These are phyloP conservation scores for Curvularia spicifera DNA, from an alignment of 2,329 filamentous ascomycete genomes.

Conservation along the genomic window DNA sequence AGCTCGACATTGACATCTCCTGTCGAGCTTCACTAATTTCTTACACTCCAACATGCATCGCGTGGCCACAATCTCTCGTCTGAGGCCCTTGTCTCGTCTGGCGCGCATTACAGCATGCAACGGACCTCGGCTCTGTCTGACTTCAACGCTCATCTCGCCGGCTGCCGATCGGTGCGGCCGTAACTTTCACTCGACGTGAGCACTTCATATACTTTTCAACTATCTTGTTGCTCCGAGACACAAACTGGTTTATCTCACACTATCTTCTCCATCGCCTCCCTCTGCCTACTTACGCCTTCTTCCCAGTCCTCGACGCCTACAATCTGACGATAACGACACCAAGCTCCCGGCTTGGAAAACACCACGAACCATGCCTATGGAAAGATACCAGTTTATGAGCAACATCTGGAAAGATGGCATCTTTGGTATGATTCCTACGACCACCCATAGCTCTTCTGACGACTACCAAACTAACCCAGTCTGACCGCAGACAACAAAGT, in stretches of 20 bases:
- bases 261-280: not conserved
- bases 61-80: not conserved
- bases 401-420: conserved; percentile 85
- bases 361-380: conserved; percentile 65
- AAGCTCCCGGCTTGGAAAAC: conserved; percentile 24
- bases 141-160: conserved; percentile 9
- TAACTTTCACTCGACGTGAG: conserved; percentile 28
- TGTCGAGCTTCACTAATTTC: not conserved
- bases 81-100: not conserved
- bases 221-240: not conserved
- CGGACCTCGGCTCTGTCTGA: conserved; percentile 30
- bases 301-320: conserved; percentile 4
- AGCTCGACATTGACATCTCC: not conserved
- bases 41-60: not conserved
- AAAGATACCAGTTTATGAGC: conserved; percentile 78
- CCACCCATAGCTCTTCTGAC: not conserved
- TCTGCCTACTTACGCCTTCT: conserved; percentile 1
- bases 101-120: conserved; percentile 15
- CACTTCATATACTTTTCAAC: conserved; percentile 12
- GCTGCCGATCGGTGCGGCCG: conserved; percentile 27
- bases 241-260: not conserved
- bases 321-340: conserved; percentile 9
- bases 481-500: conserved; percentile 75
- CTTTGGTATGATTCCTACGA: conserved; percentile 66
- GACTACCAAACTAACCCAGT: conserved; percentile 3